These are phyloP conservation scores for Oryza nivara DNA, from an alignment of 176 grass and related monocot species.

Conservation along the genomic window DNA sequence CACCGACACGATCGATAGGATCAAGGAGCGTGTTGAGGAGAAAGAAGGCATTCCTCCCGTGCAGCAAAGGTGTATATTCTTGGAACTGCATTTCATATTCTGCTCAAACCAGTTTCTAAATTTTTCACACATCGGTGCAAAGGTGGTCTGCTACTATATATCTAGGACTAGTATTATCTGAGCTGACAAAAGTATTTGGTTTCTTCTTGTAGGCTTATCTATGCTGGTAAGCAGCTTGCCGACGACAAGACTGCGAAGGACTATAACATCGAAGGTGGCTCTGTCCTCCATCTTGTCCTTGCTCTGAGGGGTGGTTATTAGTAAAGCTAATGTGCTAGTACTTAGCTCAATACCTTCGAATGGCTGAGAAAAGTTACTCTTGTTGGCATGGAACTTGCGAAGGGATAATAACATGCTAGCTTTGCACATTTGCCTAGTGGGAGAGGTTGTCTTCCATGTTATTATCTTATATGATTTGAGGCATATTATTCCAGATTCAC, in stretches of 20 bases:
- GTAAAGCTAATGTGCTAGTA: slow-evolving; percentile 7
- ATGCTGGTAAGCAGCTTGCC: slow-evolving; percentile 97
- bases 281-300: slow-evolving; percentile 97
- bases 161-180: neutral
- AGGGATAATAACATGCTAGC: slow-evolving; percentile 47
- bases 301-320: slow-evolving; percentile 87
- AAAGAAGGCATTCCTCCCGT: slow-evolving; percentile 97
- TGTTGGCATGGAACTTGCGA: slow-evolving; percentile 38
- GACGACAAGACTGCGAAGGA: slow-evolving; percentile 99
- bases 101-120: neutral
- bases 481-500: slow-evolving; percentile 19
- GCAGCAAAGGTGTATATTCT: slow-evolving; percentile 73
- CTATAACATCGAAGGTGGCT: slow-evolving; percentile 98
- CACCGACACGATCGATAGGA: slow-evolving; percentile 77
- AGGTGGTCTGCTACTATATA: too few species aligned
- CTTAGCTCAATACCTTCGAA: slow-evolving; percentile 7
- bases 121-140: neutral
- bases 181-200: neutral
- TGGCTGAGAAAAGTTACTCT: slow-evolving; percentile 30
- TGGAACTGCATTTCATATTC: neutral
- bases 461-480: slow-evolving; percentile 45
- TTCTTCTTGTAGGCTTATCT: slow-evolving; percentile 67
- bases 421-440: slow-evolving; percentile 45
- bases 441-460: slow-evolving; percentile 58
- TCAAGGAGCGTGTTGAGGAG: slow-evolving; percentile 97